Evolutionary conservation across 2,329 filamentous ascomycete genomes (phyloP), one percentile per base, ranked within the genome.

Genomic region (Stemphylium vesicarium): DNA sequence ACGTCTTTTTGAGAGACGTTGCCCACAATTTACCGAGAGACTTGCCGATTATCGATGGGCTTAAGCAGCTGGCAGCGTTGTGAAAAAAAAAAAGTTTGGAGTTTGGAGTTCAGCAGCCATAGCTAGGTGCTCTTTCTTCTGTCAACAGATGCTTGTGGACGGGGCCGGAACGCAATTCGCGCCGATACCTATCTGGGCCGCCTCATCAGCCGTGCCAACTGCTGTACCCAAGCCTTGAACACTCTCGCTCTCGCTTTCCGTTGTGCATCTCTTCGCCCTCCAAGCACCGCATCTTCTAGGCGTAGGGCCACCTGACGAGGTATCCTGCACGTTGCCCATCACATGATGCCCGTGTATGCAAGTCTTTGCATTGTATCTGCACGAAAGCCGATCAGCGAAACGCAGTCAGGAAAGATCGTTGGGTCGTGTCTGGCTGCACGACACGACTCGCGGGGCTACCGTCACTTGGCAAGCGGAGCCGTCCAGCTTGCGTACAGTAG

Each of bases 261-360:
- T 41, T 18, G 20, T 26, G 24, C 33, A 22, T 15, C 33, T 50
- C 37, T 18, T 16, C n/a, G 10, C 39, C n/a, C 29, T 38, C 18
- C 24, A 22, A 18, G 18, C 33, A 50, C 38, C 38, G 38, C 33
- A 13, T 31, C 3, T 53, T 13, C 22, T 37, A 11, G 16, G 45
- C n/a, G 44, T 18, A 40, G 48, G 24, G 40, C 56, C 59, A 53
- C 29, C 40, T 52, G 56, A 53, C 53, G 24, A 48, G 46, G 32
- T 5, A 32, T 31, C 2, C 50, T 57, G 47, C 53, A 50, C 31
- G 46, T 38, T 48, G 40, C 44, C 35, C 15, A 52, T 60, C 59
- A 55, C 57, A 60, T 57, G 59, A 59, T 50, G 56, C 18, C 33
- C 29, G n/a, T 44, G 24, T n/a, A 41, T 52, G 41, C 46, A 40